A percentile compares a stretch with the other conserved stretches of the same genome.
These are phyloP conservation scores for Chaetomium tenue DNA, from an alignment of 495 filamentous ascomycete genomes.

Conservation along the genomic window DNA sequence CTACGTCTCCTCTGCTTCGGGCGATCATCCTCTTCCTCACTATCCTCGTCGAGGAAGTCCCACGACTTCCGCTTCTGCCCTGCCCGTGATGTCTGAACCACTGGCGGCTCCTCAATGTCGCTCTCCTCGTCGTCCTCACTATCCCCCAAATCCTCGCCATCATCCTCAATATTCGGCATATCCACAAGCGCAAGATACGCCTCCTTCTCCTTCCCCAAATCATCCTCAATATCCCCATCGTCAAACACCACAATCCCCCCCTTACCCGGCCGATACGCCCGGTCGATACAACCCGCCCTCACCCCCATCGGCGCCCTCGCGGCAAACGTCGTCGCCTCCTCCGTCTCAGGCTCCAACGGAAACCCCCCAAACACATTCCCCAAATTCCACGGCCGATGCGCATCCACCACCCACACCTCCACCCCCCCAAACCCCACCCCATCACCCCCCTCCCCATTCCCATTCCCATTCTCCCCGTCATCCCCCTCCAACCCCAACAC, in stretches of 20 bases:
- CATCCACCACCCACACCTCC: constrained; percentile 93
- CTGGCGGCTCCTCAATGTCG: constrained; percentile 36
- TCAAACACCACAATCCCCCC: constrained; percentile 91
- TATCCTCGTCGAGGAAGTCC: constrained; percentile 68
- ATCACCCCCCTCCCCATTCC: constrained; percentile 49
- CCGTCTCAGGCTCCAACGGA: constrained; percentile 49
- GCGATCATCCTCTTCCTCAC: constrained; percentile 67
- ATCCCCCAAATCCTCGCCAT: constrained; percentile 44
- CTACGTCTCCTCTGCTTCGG: constrained; percentile 77
- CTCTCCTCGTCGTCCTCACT: constrained; percentile 36
- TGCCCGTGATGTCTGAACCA: constrained; percentile 22
- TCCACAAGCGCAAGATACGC: constrained; percentile 78
- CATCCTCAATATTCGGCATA: constrained; percentile 87
- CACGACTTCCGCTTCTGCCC: constrained; percentile 80
- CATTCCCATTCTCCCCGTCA: constrained; percentile 55
- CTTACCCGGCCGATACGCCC: constrained; percentile 68
- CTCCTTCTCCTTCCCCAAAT: constrained; percentile 67
- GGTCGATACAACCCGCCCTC: constrained; percentile 65
- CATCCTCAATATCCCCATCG: constrained; percentile 93
- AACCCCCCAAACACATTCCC: constrained; percentile 84
- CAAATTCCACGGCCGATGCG: constrained; percentile 90
- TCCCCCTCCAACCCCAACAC: constrained; percentile 64
- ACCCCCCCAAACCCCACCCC: constrained; percentile 58
- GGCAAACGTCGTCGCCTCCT: constrained; percentile 45
- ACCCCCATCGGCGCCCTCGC: constrained; percentile 51